phyloP scores from a whole-genome alignment of 2,329 filamentous ascomycete species.

The Thyridium curvatum region DNA sequence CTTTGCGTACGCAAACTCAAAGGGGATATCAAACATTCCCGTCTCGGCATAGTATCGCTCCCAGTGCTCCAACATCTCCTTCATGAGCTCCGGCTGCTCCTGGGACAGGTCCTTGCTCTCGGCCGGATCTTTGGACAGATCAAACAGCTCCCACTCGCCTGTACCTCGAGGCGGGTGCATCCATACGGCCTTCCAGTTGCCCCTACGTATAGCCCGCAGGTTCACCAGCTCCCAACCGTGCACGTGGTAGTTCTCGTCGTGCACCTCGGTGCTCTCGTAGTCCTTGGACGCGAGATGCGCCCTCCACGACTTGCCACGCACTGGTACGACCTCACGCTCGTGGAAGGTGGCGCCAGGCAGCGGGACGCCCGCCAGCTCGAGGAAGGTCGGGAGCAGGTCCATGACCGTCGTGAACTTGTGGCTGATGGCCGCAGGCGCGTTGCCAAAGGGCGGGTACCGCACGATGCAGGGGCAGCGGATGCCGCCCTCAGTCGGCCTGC shows the following conservation, averaged over 20 bases:
- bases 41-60: conserved; percentile 40
- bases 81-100: conserved; percentile 20
- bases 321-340: conserved; percentile 21
- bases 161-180: conserved; percentile 40
- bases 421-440: conserved; percentile 25
- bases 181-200: conserved; percentile 33
- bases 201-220: conserved; percentile 21
- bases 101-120: conserved; percentile 31
- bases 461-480: conserved; percentile 40
- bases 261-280: too few relatives aligned
- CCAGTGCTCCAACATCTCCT: conserved; percentile 23
- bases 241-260: conserved; percentile 15
- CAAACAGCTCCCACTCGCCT: conserved; percentile 42
- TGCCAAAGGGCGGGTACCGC: conserved; percentile 16
- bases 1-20: too few relatives aligned
- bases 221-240: conserved; percentile 27
- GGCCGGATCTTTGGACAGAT: conserved; percentile 34
- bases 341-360: conserved; percentile 46
- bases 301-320: conserved; percentile 25
- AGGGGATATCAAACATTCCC: conserved; percentile 29
- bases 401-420: conserved; percentile 45
- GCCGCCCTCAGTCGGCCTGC: conserved; percentile 37
- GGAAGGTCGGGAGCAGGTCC: conserved; percentile 40
- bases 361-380: conserved; percentile 36
- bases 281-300: conserved; percentile 5